A percentile compares a stretch with the other conserved stretches of the same genome.
phyloP scores from a whole-genome alignment of 2,329 filamentous ascomycete species.

The Trichoderma aggressivum region DNA sequence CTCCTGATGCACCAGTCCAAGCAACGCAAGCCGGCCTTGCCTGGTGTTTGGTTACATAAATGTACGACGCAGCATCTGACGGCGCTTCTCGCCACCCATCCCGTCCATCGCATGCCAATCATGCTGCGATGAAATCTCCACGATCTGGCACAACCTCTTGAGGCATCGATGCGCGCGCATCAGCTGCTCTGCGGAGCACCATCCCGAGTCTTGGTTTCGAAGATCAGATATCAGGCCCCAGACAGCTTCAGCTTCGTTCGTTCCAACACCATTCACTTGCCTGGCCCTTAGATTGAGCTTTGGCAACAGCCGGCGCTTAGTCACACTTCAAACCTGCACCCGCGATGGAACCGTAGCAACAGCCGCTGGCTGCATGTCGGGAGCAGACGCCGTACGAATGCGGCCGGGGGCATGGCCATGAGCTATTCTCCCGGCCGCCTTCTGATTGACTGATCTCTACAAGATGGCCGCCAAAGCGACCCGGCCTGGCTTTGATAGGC shows the following conservation, averaged over 20 bases:
- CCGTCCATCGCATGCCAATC: not conserved
- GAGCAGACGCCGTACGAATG: slow-evolving; percentile 4
- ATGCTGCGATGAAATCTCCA: not conserved
- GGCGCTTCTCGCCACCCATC: not conserved
- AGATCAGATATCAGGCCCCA: not conserved
- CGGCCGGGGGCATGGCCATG: not conserved
- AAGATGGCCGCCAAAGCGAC: not conserved
- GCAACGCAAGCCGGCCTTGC: not conserved
- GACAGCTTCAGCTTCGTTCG: not conserved
- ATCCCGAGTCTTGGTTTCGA: not conserved
- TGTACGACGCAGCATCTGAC: not conserved
- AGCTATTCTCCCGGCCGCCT: not conserved
- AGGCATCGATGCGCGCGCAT: slow-evolving; percentile 12
- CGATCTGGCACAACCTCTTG: not conserved
- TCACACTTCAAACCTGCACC: slow-evolving; percentile 2
- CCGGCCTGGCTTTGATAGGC: not conserved
- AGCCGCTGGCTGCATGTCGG: slow-evolving; percentile 13
- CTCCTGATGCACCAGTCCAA: not conserved
- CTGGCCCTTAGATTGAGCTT: not conserved
- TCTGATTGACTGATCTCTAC: not conserved
- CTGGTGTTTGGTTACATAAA: not conserved
- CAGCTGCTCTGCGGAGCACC: not conserved
- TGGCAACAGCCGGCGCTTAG: slow-evolving; percentile 12
- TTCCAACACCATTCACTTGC: not conserved
- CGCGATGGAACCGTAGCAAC: slow-evolving; percentile 14